Conservation (phyloP, 2,329 filamentous ascomycete species). For the Arachnomyces sp. region DNA sequence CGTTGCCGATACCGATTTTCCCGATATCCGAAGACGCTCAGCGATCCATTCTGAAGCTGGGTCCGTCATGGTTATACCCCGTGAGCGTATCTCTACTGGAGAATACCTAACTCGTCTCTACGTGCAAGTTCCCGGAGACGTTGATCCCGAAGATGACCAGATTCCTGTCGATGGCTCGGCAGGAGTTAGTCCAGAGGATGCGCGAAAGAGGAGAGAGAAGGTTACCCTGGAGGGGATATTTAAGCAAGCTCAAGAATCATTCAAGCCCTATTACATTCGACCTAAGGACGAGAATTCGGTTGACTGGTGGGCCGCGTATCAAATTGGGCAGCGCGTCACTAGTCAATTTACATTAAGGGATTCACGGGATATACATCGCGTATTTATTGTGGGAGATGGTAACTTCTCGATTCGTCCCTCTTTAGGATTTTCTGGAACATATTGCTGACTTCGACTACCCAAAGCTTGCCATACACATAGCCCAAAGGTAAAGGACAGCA, state of each 20-base stretch:
- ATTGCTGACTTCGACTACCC: neutral
- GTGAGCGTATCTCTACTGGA: slow-evolving; percentile 52
- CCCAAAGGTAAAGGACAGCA: slow-evolving; percentile 44
- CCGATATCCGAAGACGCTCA: slow-evolving; percentile 72
- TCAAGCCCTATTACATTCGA: slow-evolving; percentile 58
- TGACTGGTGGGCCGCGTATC: slow-evolving; percentile 70
- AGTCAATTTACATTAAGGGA: slow-evolving; percentile 46
- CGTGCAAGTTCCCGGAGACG: slow-evolving; percentile 31
- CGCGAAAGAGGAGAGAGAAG: slow-evolving; percentile 55
- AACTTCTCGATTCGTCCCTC: slow-evolving; percentile 7
- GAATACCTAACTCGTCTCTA: slow-evolving; percentile 65
- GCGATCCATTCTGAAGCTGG: slow-evolving; percentile 67
- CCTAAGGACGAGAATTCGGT: slow-evolving; percentile 49
- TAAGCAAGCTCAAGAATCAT: slow-evolving; percentile 54
- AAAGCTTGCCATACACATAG: slow-evolving; percentile 68
- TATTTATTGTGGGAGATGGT: slow-evolving; percentile 64
- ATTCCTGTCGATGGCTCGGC: slow-evolving; percentile 27
- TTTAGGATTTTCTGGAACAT: neutral
- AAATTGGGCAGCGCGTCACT: slow-evolving; percentile 60
- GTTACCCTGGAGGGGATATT: slow-evolving; percentile 58
- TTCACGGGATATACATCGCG: slow-evolving; percentile 58
- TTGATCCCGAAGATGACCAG: slow-evolving; percentile 19
- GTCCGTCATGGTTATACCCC: slow-evolving; percentile 72
- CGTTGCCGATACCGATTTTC: slow-evolving; percentile 64
- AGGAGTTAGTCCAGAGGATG: slow-evolving; percentile 51